Percentiles rank a stretch among this genome's conserved stretches.
Conservation (phyloP, 108 stramenopile genomes). For the Ochromonas danica region DNA sequence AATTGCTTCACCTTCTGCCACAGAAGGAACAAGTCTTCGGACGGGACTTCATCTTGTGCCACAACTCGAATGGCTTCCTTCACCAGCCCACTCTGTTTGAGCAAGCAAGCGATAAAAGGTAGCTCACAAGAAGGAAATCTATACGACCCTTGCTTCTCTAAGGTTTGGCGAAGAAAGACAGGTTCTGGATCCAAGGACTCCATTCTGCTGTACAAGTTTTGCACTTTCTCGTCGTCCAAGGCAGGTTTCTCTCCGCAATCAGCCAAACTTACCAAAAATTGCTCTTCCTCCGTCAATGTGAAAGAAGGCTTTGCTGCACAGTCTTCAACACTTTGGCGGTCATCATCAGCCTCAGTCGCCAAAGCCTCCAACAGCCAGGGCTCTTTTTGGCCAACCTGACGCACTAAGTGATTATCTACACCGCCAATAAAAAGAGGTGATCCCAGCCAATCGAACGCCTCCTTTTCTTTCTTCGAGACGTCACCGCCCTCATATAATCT, state of each 20-base stretch:
- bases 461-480: background rate
- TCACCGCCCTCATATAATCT: background rate
- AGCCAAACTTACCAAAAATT: too few species aligned
- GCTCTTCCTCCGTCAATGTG: too few species aligned
- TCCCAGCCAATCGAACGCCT: background rate
- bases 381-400: too few species aligned
- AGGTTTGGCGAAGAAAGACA: background rate
- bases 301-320: too few species aligned
- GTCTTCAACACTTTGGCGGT: too few species aligned
- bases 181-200: conserved; percentile 19
- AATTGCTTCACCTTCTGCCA: conserved; percentile 25
- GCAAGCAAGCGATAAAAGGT: conserved; percentile 21
- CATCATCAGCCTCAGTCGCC: too few species aligned
- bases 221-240: too few species aligned
- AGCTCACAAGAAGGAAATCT: conserved; percentile 1
- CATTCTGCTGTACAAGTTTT: too few species aligned
- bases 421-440: conserved; percentile 26
- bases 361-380: too few species aligned
- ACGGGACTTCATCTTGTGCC: background rate
- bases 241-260: too few species aligned
- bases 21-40: background rate
- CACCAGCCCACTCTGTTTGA: background rate
- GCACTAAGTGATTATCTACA: background rate
- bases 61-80: background rate
- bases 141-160: background rate